These are phyloP conservation scores for Penicillium lagena DNA, from an alignment of 495 filamentous ascomycete genomes.

Conservation along the genomic window DNA sequence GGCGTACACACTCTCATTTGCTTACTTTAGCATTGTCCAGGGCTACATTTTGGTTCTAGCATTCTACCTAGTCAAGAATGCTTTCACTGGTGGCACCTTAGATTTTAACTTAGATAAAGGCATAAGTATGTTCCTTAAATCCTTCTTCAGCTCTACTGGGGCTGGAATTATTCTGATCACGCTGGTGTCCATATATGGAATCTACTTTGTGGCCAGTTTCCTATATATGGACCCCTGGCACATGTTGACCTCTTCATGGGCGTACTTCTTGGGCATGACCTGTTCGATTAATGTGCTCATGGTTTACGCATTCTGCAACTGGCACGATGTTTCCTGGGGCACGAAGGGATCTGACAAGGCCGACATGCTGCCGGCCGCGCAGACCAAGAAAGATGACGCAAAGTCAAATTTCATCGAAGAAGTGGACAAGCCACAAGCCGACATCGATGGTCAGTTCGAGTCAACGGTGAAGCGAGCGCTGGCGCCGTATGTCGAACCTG, in stretches of 20 bases:
- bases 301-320: constrained; percentile 98
- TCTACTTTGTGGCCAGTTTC: constrained; percentile 93
- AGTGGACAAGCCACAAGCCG: constrained; percentile 90
- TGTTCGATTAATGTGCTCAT: constrained; percentile 98
- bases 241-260: constrained; percentile 95
- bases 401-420: constrained; percentile 91
- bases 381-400: constrained; percentile 72
- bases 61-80: constrained; percentile 76
- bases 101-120: constrained; percentile 48
- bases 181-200: constrained; percentile 84
- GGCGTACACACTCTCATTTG: constrained; percentile 77
- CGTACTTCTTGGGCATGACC: constrained; percentile 87
- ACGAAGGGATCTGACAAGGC: constrained; percentile 98
- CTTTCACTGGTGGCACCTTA: constrained; percentile 55
- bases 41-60: constrained; percentile 82
- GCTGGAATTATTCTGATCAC: constrained; percentile 86
- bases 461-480: constrained; percentile 90
- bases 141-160: constrained; percentile 70
- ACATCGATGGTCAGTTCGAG: constrained; percentile 97
- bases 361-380: constrained; percentile 80
- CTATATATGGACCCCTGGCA: constrained; percentile 99
- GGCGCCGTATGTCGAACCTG: constrained; percentile 63
- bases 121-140: constrained; percentile 42
- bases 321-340: constrained; percentile 99
- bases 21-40: constrained; percentile 81